Evolutionary conservation across 179 eudicot genomes (phyloP).

Genomic region (Spergularia azorica): DNA sequence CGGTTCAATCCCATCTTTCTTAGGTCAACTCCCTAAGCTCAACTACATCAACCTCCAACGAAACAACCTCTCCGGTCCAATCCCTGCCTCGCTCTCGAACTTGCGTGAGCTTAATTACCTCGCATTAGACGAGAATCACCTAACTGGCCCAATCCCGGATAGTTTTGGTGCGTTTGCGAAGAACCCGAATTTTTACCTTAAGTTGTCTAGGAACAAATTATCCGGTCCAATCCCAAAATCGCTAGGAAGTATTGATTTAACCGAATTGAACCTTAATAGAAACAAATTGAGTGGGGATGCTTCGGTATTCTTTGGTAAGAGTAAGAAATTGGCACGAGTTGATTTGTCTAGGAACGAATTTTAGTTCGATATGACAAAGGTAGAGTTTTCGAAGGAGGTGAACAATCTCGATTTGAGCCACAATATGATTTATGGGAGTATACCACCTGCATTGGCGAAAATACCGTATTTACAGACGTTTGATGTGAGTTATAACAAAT

Average conservation of each 20-base stretch:
- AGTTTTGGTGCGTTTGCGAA: constrained; percentile 37
- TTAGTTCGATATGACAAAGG: constrained; percentile 23
- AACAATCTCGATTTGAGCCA: constrained; percentile 28
- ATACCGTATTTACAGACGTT: constrained; percentile 25
- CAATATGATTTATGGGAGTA: constrained; percentile 34
- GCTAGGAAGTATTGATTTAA: constrained; percentile 18
- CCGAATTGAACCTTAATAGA: constrained; percentile 35
- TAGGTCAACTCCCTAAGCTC: constrained; percentile 36
- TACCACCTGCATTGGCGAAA: constrained; percentile 22
- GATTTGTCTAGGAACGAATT: constrained; percentile 34
- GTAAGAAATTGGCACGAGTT: constrained; percentile 1
- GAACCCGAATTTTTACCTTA: constrained; percentile 19
- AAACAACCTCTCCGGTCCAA: constrained; percentile 51
- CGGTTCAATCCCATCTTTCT: constrained; percentile 44
- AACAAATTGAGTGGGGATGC: constrained; percentile 43
- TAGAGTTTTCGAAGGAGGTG: constrained; percentile 13
- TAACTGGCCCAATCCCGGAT: constrained; percentile 51
- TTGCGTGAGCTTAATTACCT: constrained; percentile 30
- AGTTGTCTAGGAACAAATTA: constrained; percentile 34
- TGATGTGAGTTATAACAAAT: constrained; percentile 49
- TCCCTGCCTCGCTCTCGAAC: constrained; percentile 47
- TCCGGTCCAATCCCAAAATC: constrained; percentile 51
- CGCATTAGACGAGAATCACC: constrained; percentile 42
- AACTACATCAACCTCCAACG: constrained; percentile 33
- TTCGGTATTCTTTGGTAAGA: constrained; percentile 29